Evolutionary conservation across 164 flowering plant species (phyloP), one percentile per base, ranked within the genome.

Genomic region (Protea cynaroides): DNA sequence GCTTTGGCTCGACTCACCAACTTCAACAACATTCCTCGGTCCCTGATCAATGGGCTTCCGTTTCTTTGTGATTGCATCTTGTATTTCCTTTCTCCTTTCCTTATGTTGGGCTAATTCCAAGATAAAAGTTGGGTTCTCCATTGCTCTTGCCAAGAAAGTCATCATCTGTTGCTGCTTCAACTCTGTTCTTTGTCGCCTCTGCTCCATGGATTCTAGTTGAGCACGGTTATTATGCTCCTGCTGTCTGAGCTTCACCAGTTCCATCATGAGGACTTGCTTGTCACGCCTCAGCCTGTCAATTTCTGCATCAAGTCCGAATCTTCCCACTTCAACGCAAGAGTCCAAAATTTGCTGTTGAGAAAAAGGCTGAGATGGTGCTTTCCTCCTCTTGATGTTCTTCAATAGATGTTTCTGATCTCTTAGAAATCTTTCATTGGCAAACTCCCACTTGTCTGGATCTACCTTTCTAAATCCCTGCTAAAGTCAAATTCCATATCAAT

Each of bases 401-500:
- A 91, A 69, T 3, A 84, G 83, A 76, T 82, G 85, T 74, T 58
- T 88, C 47, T 86, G 82, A 24, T 92, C 97, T 79, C 79, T 83
- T 1, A 87, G 76, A 73, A 92, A 92, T 40, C 75, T 82, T 70
- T 89, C 97, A 78, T 83, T 84, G 6, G 97, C 96, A 80, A 91
- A 90, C 65, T 90, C 95, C 97, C 95, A 90, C 70, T 78, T 75
- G 59, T 92, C 96, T 51, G 92, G 81, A 80, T 92, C 90, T 36
- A 92, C 80, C 73, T 92, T 92, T 67, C 81, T 82, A 72, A 92
- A 92, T 0, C 96, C 97, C 97, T 92, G 83, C 67, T 52, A 19
- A 64, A 69, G n/a, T n/a, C n/a, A n/a, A n/a, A 23, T 15, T 44
- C 43, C 49, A 61, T 50, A 36, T 18, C 38, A 15, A 21, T 4